Percentiles rank a stretch among this genome's conserved stretches.
Evolutionary conservation across 495 filamentous ascomycete species (phyloP).

Genomic region (Aspergillus avenaceus): DNA sequence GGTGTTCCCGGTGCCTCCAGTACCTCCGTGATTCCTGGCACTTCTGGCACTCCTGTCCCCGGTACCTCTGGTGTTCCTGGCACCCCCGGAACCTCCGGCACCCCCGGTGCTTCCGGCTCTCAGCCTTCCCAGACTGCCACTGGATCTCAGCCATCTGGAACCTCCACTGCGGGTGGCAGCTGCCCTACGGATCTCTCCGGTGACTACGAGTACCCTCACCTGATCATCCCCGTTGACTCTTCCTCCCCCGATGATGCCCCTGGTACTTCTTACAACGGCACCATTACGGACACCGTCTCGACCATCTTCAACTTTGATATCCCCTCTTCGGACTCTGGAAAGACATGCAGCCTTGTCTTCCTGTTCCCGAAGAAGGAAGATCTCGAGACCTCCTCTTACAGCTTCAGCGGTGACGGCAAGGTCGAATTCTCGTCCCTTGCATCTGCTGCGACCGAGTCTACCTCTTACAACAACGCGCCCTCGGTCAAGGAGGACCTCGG

Average conservation of each 20-base stretch:
- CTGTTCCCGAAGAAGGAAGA: conserved; percentile 53
- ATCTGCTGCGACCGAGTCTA: conserved; percentile 32
- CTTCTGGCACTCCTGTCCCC: conserved; percentile 2
- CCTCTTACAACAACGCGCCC: conserved; percentile 49
- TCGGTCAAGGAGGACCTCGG: conserved; percentile 42
- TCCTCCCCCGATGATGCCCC: conserved; percentile 44
- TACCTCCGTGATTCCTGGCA: conserved; percentile 7
- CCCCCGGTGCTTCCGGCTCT: conserved; percentile 6
- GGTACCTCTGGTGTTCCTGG: conserved; percentile 1
- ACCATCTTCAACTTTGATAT: conserved; percentile 70
- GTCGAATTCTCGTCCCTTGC: conserved; percentile 49
- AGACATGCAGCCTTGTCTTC: conserved; percentile 64
- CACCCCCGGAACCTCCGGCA: neutral
- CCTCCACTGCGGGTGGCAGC: conserved; percentile 16
- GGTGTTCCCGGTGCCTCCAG: conserved; percentile 2
- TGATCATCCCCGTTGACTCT: conserved; percentile 63
- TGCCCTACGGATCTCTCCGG: conserved; percentile 52
- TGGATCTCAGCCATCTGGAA: conserved; percentile 10
- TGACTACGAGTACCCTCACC: conserved; percentile 57
- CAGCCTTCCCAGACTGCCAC: conserved; percentile 1
- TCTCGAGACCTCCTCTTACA: conserved; percentile 53
- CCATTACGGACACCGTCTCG: conserved; percentile 51
- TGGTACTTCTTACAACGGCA: conserved; percentile 53
- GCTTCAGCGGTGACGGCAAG: conserved; percentile 53
- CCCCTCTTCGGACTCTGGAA: conserved; percentile 44